phyloP scores from a whole-genome alignment of 345 rosid species.

The Syzygium jambos region DNA sequence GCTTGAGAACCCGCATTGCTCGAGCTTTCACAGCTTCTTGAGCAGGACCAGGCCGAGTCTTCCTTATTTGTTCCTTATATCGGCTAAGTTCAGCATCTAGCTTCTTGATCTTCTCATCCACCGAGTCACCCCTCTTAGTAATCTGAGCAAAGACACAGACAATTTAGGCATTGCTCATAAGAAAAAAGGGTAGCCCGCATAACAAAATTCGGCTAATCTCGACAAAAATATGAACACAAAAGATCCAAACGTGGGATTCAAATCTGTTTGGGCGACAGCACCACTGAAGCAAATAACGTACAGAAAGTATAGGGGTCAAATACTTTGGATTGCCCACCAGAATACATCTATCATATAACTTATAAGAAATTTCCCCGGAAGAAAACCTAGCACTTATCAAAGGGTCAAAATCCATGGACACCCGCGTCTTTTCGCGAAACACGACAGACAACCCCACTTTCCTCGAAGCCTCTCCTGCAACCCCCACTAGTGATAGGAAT shows the following conservation, averaged over 20 bases:
- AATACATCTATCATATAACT: too few species aligned
- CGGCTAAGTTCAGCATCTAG: constrained; percentile 73
- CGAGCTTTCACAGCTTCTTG: constrained; percentile 93
- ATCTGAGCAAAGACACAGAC: constrained; percentile 3
- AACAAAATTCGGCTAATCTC: neutral
- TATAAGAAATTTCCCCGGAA: too few species aligned
- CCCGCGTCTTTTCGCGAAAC: neutral
- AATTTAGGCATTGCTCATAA: neutral
- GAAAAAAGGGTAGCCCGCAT: neutral
- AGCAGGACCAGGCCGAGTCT: constrained; percentile 92
- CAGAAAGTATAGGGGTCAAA: too few species aligned
- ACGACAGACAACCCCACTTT: neutral
- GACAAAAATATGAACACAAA: neutral
- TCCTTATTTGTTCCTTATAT: constrained; percentile 87
- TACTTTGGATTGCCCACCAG: too few species aligned
- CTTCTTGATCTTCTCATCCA: constrained; percentile 33
- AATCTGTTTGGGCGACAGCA: too few species aligned
- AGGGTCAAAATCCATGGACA: neutral
- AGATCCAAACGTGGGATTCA: neutral
- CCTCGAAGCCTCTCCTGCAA: neutral
- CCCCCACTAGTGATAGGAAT: neutral
- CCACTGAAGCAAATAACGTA: too few species aligned
- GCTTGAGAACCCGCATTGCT: constrained; percentile 92
- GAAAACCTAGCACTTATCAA: neutral
- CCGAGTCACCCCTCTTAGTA: constrained; percentile 31